Evolutionary conservation across 345 rosid species (phyloP).

Genomic region (Sisymbrium altissimum): DNA sequence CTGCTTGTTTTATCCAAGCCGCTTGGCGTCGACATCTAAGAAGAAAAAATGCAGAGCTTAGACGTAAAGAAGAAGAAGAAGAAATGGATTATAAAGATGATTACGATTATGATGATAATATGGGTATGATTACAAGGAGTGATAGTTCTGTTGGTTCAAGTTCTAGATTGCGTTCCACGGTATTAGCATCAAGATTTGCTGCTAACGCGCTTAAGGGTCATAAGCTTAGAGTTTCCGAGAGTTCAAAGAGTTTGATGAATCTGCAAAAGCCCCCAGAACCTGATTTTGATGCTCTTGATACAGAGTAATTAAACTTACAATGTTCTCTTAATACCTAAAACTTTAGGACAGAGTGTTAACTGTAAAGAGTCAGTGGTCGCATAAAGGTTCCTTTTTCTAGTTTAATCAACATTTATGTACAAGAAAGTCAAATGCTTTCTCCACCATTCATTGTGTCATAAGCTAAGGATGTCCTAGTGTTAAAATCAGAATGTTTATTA

Average conservation of each 20-base stretch:
- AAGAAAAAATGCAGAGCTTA: slow-evolving; percentile 58
- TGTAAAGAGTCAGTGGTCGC: neutral
- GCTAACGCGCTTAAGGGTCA: slow-evolving; percentile 57
- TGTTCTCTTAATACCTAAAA: neutral
- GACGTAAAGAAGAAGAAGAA: slow-evolving; percentile 45
- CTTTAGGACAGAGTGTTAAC: neutral
- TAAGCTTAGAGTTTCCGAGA: slow-evolving; percentile 22
- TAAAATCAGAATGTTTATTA: neutral
- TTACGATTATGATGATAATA: slow-evolving; percentile 31
- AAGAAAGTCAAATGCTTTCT: neutral
- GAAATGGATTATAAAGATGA: slow-evolving; percentile 39
- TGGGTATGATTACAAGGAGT: slow-evolving; percentile 19
- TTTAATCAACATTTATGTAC: neutral
- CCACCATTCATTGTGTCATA: neutral
- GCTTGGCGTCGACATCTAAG: slow-evolving; percentile 64
- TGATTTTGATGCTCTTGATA: slow-evolving; percentile 41
- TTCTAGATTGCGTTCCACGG: slow-evolving; percentile 51
- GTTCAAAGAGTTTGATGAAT: slow-evolving; percentile 35
- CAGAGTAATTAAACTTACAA: slow-evolving; percentile 1
- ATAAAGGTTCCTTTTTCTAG: neutral
- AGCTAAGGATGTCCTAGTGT: too few species aligned
- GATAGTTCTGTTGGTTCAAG: slow-evolving; percentile 6
- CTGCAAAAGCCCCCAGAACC: slow-evolving; percentile 79
- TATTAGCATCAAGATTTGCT: slow-evolving; percentile 69
- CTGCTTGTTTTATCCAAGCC: slow-evolving; percentile 72